phyloP scores from a whole-genome alignment of 2,329 filamentous ascomycete species.

The Fusarium fujikuroi region DNA sequence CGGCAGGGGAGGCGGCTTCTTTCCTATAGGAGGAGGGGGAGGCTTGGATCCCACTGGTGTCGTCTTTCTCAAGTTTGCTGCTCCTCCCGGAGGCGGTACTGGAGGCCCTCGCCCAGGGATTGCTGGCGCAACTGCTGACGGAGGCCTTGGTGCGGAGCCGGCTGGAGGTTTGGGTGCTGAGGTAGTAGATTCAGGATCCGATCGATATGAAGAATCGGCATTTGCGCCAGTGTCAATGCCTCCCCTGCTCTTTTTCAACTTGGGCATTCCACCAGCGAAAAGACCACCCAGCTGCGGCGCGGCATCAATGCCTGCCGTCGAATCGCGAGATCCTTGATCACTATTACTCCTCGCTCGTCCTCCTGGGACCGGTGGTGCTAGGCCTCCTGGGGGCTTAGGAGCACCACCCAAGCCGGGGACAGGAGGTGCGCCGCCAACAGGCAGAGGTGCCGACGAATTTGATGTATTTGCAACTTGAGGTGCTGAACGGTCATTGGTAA shows the following conservation, averaged over 20 bases:
- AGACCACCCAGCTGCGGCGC: conserved; percentile 87
- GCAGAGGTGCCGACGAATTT: conserved; percentile 60
- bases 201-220: conserved; percentile 76
- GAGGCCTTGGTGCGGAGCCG: conserved; percentile 66
- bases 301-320: conserved; percentile 59
- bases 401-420: conserved; percentile 69
- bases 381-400: conserved; percentile 66
- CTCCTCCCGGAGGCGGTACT: conserved; percentile 58
- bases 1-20: conserved; percentile 75
- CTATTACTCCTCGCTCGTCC: conserved; percentile 86
- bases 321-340: conserved; percentile 68
- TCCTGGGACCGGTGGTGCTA: conserved; percentile 77
- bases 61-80: conserved; percentile 66
- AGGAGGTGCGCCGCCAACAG: conserved; percentile 81
- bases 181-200: conserved; percentile 69
- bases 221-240: conserved; percentile 76
- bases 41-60: conserved; percentile 61
- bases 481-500: conserved; percentile 92
- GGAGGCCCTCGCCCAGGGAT: conserved; percentile 39
- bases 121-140: conserved; percentile 47
- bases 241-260: conserved; percentile 85
- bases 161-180: conserved; percentile 66
- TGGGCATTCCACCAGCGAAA: conserved; percentile 95
- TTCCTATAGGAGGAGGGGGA: conserved; percentile 81
- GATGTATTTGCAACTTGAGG: conserved; percentile 65